Base-by-base conservation (phyloP, 208 protist genomes). In the Leishmania turanica region DNA sequence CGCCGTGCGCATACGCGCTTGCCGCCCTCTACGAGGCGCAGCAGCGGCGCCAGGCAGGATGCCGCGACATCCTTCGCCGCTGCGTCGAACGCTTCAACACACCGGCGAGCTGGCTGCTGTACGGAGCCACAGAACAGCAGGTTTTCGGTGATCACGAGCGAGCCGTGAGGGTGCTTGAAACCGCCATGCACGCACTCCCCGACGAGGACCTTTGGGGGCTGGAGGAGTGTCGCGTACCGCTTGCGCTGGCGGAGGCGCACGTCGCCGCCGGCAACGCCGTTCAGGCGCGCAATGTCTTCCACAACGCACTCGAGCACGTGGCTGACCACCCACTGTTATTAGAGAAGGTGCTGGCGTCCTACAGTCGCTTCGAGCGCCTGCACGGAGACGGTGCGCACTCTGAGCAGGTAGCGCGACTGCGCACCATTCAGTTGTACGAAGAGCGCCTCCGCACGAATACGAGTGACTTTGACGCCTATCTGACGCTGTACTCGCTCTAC, bases 1-100 rank as follows among this genome's bases (percentile, higher is more conserved):
- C 92, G 31, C 62, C 34, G 15, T 95, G 83, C 79, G 98, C 98
- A 11, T 99, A 97, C 94, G 91, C 97, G 73, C 84, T 98, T 17
- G 99, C 96, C 84, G 95, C 97, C 21, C 96, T 99, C 47, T 95
- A 99, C 76, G 98, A 99, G 89, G 83, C 84, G 4, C 82, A 87
- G 80, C 73, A 85, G 53, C 81, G 84, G 9, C 81, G 84, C 6
- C 74, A 80, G 37, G 83, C 89, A 11, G 87, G 78, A 4, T 94
- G 90, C 78, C 84, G 94, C 13, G 87, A 90, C 31, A 71, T 95
- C 21, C 53, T 96, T 64, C 88, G 90, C 11, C 87, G 88, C 58
- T 97, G 95, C 78, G 91, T 98, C 21, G 88, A 92, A 80, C 75
- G 82, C 45, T 75, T 84, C 79, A 91, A 96, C 83, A 89, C 74